Percentiles rank a stretch among this genome's conserved stretches.
Conservation (phyloP, 305 asterid species). For the Fraxinus nigra region DNA sequence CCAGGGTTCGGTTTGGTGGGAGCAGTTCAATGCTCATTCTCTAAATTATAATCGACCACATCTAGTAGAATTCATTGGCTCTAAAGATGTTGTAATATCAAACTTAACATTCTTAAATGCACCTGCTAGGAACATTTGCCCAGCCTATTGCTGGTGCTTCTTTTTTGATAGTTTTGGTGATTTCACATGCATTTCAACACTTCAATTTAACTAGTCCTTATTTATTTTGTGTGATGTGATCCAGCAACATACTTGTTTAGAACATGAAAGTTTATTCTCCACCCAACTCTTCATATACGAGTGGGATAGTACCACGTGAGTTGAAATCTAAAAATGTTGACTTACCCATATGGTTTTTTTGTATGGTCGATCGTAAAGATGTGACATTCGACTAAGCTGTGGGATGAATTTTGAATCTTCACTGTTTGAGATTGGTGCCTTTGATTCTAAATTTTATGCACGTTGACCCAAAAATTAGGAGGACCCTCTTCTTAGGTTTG, state of each 20-base stretch:
- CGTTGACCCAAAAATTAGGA: too few species aligned
- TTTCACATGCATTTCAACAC: too few species aligned
- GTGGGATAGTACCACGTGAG: slow-evolving; percentile 88
- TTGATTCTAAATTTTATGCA: too few species aligned
- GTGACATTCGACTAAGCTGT: not conserved
- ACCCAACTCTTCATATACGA: slow-evolving; percentile 70
- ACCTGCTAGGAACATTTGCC: slow-evolving; percentile 82
- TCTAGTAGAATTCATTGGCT: slow-evolving; percentile 63
- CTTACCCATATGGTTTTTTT: not conserved
- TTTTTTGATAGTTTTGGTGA: not conserved
- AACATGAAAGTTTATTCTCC: slow-evolving; percentile 76
- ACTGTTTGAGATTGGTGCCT: too few species aligned
- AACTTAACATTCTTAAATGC: slow-evolving; percentile 87
- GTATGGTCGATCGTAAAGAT: not conserved
- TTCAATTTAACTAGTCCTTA: too few species aligned
- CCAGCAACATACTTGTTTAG: slow-evolving; percentile 86
- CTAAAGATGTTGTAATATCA: slow-evolving; percentile 68
- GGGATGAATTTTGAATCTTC: too few species aligned
- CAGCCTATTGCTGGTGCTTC: slow-evolving; percentile 81
- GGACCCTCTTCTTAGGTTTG: too few species aligned
- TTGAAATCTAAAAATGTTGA: not conserved
- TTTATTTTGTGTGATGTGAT: slow-evolving; percentile 14
- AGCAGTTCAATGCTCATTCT: slow-evolving; percentile 45
- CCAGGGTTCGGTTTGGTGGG: slow-evolving; percentile 96
- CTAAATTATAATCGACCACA: slow-evolving; percentile 87